Base-by-base conservation (phyloP, 1,284 basidiomycete genomes). In the Flammula alnicola region DNA sequence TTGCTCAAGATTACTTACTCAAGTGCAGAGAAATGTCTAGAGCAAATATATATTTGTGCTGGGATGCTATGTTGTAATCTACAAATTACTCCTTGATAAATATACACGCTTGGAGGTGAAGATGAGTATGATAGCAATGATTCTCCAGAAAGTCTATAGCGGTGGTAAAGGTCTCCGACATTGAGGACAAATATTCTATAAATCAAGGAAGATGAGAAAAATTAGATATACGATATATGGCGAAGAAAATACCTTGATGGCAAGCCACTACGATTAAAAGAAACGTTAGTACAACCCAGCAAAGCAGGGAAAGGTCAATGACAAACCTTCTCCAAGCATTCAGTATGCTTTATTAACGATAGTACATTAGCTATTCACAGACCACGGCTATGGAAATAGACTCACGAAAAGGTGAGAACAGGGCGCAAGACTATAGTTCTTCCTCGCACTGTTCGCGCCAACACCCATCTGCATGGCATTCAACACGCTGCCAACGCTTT, bases 351-450 rank as follows among this genome's bases (percentile, higher is more conserved):
- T 52, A 35, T 11, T 39, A 46, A 49, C n/a, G 42, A 12, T 17
- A 44, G 37, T 7, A 11, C 37, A 26, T 27, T 39, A 25, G 19
- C 16, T 16, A 9, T 27, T 23, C 26, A 44, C 11, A 33, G 20
- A 1, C n/a, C n/a, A 36, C 12, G 33, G 12, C 5, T 10, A 2
- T 17, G 29, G 16, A 38, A 36, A 30, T 12, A 35, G 32, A 81
- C 88, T 72, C 59, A 90, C 88, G 70, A 95, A 95, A 55, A 95
- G 67, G 75, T 95, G 93, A 63, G 89, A 84, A 69, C 93, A 95
- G 3, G 93, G 93, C 4, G 93, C 91, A 49, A 95, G 71, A 63
- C 92, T 92, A 61, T 95, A 95, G 49, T 72, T 80, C 64, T 86
- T 83, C 57, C 83, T 78, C 51, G 77, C 68, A 51, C 67, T 63